Evolutionary conservation across 139 green algal genomes (phyloP).

Genomic region (Chlamydomonas eustigma): DNA sequence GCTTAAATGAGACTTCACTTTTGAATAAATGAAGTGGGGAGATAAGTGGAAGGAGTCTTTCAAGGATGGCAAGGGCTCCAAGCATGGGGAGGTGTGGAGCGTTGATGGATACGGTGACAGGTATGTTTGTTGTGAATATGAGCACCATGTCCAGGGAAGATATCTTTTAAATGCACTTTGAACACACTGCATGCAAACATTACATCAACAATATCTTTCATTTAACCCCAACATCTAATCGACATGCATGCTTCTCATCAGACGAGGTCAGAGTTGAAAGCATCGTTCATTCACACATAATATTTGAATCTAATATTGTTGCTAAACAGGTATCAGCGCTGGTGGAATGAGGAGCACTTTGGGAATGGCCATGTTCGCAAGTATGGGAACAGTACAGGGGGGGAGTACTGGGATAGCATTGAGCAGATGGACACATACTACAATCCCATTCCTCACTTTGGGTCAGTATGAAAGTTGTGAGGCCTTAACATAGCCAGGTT

Average conservation of each 20-base stretch:
- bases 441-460: slow-evolving; percentile 86
- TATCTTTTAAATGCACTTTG: background rate
- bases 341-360: slow-evolving; percentile 74
- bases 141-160: too few species aligned
- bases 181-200: background rate
- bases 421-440: slow-evolving; percentile 81
- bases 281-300: too few species aligned
- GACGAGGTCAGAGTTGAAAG: too few species aligned
- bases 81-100: slow-evolving; percentile 66
- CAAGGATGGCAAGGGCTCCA: slow-evolving; percentile 60
- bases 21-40: slow-evolving; percentile 65
- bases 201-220: too few species aligned
- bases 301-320: too few species aligned
- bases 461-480: slow-evolving; percentile 21
- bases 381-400: slow-evolving; percentile 56
- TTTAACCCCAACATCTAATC: too few species aligned
- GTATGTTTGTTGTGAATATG: slow-evolving; percentile 1
- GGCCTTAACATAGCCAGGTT: too few species aligned
- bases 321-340: slow-evolving; percentile 55
- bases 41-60: slow-evolving; percentile 90
- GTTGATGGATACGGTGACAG: background rate
- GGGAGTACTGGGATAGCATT: slow-evolving; percentile 74
- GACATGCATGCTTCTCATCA: too few species aligned
- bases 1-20: too few species aligned
- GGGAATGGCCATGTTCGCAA: slow-evolving; percentile 64